Evolutionary conservation across 257 asterid genomes (phyloP), one percentile per base, ranked within the genome.

Genomic region (Eustoma russellianum): DNA sequence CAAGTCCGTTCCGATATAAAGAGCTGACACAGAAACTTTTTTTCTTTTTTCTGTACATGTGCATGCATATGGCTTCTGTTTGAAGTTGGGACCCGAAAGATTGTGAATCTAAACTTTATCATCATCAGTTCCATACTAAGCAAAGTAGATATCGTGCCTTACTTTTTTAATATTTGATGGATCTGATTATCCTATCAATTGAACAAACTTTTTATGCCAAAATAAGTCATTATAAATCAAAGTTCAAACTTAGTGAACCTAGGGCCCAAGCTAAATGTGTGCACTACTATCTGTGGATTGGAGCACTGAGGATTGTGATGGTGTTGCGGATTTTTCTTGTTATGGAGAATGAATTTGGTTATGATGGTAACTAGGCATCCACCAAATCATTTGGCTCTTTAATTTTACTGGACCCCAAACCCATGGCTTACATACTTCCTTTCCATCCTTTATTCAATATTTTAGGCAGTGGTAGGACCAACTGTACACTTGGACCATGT

Each of bases 311-410:
- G 33, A 4, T 57, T 34, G 1, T 54, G 53, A 24, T 41, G 9
- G 69, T 56, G 40, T 60, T 55, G 50, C 44, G 71, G 59, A 71
- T 43, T 62, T 67, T 66, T 50, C 50, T 24, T 24, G 24, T 62
- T 54, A 53, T 68, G 65, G 58, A 58, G 80, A 79, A 70, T 75
- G 74, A 73, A 60, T 67, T 72, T 71, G 75, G 83, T 46, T 70
- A 56, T 85, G 85, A 74, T 60, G 57, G 67, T 71, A 57, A 74
- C 79, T 62, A 72, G 73, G 72, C 83, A 62, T 62, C 62, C 61
- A 66, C 63, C 81, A 85, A 81, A 81, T 81, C 81, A 77, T 86
- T 85, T 83, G 86, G 66, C 74, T 70, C 65, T 66, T 69, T 70
- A 55, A 74, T 66, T 61, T 64, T 49, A 66, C 53, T 50, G 66